Conservation (phyloP, 2,329 filamentous ascomycete species). For the Botrytis galanthina region DNA sequence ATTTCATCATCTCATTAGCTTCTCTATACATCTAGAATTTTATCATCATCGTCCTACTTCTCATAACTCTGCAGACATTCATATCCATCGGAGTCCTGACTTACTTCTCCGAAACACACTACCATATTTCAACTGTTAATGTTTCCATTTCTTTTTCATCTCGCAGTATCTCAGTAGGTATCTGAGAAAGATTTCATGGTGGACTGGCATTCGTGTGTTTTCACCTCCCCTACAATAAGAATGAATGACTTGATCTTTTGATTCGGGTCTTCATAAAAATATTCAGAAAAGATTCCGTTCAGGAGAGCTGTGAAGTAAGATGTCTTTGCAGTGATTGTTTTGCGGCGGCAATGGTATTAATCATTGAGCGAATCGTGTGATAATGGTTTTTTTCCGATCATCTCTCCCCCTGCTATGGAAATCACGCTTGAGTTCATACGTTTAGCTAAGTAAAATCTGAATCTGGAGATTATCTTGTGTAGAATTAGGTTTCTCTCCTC, state of each 20-base stretch:
- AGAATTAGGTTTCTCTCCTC: no score
- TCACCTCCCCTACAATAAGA: neutral
- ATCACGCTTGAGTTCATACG: neutral
- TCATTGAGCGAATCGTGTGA: neutral
- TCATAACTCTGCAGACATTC: neutral
- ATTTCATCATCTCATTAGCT: no score
- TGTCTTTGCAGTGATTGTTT: neutral
- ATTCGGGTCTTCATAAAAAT: neutral
- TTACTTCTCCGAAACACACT: rapidly evolving
- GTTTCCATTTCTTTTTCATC: neutral
- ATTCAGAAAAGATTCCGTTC: neutral
- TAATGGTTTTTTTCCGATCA: no score
- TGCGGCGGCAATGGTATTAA: no score
- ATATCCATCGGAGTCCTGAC: neutral
- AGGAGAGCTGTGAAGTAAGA: no score
- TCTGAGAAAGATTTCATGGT: rapidly evolving
- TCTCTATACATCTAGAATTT: no score
- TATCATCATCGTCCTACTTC: no score
- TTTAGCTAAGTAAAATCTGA: no score
- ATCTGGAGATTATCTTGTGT: no score
- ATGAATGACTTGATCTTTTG: neutral
- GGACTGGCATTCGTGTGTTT: neutral
- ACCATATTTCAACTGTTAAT: neutral
- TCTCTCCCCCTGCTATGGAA: neutral
- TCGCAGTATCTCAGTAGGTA: neutral